Conservation (phyloP, 257 asterid species). For the Penstemon barbatus region DNA sequence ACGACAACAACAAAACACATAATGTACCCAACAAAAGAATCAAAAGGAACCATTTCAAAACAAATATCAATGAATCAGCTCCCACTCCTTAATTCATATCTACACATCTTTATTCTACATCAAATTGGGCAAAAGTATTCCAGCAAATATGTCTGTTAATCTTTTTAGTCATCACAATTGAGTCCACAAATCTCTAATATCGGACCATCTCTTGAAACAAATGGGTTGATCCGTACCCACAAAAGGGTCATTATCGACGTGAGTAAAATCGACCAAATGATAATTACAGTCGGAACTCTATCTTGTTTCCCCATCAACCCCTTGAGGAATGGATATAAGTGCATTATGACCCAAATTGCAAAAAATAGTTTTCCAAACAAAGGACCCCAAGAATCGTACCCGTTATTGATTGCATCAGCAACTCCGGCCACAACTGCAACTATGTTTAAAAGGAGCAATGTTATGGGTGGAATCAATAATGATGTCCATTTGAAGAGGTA, state of each 20-base stretch:
- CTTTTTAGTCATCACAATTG: conserved; percentile 60
- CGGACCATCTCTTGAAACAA: conserved; percentile 83
- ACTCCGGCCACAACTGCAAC: conserved; percentile 76
- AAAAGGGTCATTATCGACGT: conserved; percentile 72
- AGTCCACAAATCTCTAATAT: conserved; percentile 76
- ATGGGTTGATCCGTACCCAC: conserved; percentile 92
- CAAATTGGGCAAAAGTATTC: conserved; percentile 24
- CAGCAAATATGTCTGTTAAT: conserved; percentile 23
- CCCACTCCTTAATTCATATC: conserved; percentile 26
- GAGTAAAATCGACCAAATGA: conserved; percentile 82
- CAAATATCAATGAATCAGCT: conserved; percentile 30
- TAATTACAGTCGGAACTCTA: conserved; percentile 73
- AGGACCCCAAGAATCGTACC: conserved; percentile 95
- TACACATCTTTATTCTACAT: conserved; percentile 35
- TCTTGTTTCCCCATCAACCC: conserved; percentile 80
- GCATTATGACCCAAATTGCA: conserved; percentile 87
- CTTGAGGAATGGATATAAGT: conserved; percentile 87
- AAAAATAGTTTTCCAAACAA: conserved; percentile 73
- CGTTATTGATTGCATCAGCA: conserved; percentile 77
- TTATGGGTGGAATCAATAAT: conserved; percentile 69
- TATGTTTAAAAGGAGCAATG: conserved; percentile 66
- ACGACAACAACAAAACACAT: not conserved
- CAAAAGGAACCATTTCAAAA: conserved; percentile 33
- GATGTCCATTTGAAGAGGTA: conserved; percentile 88
- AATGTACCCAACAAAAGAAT: conserved; percentile 37